Percentiles rank a stretch among this genome's conserved stretches.
Evolutionary conservation across 1,284 basidiomycete genomes (phyloP).

Genomic region (Tilletia setariae): DNA sequence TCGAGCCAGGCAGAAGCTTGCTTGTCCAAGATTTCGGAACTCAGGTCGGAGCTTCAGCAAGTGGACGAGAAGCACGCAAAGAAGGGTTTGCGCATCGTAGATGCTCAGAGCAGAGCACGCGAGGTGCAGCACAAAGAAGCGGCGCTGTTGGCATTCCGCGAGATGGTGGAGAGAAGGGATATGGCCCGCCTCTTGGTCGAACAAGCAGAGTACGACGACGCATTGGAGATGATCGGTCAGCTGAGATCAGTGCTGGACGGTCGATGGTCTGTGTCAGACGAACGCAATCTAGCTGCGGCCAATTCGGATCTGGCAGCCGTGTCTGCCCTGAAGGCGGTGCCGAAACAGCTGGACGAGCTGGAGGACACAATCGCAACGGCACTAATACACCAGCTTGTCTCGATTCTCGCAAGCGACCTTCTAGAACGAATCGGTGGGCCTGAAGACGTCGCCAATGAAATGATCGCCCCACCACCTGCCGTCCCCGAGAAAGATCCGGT

Average conservation of each 20-base stretch:
- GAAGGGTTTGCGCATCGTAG: slow-evolving; percentile 32
- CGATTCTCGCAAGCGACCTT: slow-evolving; percentile 69
- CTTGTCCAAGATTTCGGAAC: slow-evolving; percentile 69
- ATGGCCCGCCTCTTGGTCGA: slow-evolving; percentile 38
- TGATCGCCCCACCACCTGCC: background rate
- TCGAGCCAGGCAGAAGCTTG: slow-evolving; percentile 83
- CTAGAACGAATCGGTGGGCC: slow-evolving; percentile 47
- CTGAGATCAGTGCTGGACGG: background rate
- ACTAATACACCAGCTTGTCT: slow-evolving; percentile 64
- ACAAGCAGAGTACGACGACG: slow-evolving; percentile 49
- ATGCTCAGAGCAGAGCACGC: slow-evolving; percentile 35
- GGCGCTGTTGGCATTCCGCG: slow-evolving; percentile 30
- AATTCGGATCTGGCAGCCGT: slow-evolving; percentile 24
- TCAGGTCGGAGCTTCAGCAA: slow-evolving; percentile 70
- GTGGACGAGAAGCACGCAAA: slow-evolving; percentile 69
- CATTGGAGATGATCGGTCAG: slow-evolving; percentile 34
- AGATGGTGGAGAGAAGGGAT: slow-evolving; percentile 39
- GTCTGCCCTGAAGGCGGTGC: slow-evolving; percentile 23
- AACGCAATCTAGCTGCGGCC: background rate
- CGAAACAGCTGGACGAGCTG: slow-evolving; percentile 39
- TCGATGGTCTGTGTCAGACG: background rate
- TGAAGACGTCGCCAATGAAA: slow-evolving; percentile 15
- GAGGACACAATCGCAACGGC: slow-evolving; percentile 30
- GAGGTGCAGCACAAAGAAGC: slow-evolving; percentile 31
- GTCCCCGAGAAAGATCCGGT: slow-evolving; percentile 2